Conservation (phyloP, 2,329 filamentous ascomycete species). For the Pseudogymnoascus sp. region DNA sequence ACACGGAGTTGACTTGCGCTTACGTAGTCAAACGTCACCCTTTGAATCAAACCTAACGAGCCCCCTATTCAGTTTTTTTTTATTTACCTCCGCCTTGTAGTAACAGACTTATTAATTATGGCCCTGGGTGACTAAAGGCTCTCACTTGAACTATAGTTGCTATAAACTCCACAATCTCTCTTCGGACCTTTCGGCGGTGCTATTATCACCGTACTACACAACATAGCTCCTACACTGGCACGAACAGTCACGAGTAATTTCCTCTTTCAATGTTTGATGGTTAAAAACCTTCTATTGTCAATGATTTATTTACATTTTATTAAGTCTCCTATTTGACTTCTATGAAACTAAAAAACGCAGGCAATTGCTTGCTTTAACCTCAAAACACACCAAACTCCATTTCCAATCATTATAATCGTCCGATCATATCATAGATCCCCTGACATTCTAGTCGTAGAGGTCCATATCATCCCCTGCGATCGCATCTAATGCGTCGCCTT, state of each 20-base stretch:
- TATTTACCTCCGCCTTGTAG: too few species aligned
- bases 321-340: not conserved
- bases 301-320: not conserved
- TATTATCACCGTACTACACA: not conserved
- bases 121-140: too few species aligned
- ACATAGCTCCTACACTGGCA: not conserved
- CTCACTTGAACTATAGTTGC: too few species aligned
- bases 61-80: too few species aligned
- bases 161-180: too few species aligned
- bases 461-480: slow-evolving; percentile 52
- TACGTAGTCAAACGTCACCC: too few species aligned
- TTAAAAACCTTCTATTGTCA: not conserved
- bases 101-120: too few species aligned
- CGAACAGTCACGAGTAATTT: not conserved
- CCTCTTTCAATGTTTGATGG: not conserved
- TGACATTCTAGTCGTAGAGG: slow-evolving; percentile 34
- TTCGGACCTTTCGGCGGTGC: too few species aligned
- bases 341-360: not conserved
- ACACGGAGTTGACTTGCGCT: too few species aligned
- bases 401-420: not conserved
- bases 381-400: not conserved
- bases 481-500: slow-evolving; percentile 47
- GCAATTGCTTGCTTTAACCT: not conserved
- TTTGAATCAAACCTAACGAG: too few species aligned
- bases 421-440: not conserved